Conservation (phyloP, 2,329 filamentous ascomycete genomes). For the Verticillium tricorpus region DNA sequence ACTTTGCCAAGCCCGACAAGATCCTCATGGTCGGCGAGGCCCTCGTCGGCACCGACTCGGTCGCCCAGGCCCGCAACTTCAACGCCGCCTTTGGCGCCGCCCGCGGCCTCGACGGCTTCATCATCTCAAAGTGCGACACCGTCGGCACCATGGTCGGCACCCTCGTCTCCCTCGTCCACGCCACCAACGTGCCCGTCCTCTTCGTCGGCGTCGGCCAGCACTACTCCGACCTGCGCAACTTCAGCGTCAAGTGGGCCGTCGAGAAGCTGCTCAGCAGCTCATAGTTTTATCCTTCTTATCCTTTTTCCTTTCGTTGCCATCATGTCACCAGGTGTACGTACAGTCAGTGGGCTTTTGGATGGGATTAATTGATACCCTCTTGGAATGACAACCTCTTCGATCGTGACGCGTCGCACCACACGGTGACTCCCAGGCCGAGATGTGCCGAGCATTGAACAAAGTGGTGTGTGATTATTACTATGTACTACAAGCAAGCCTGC, state of each 20-base stretch:
- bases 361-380: neutral
- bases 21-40: slow-evolving; percentile 93
- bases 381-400: neutral
- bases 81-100: slow-evolving; percentile 84
- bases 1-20: slow-evolving; percentile 94
- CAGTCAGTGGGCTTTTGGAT: neutral
- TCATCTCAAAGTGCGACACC: slow-evolving; percentile 97
- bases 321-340: neutral
- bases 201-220: slow-evolving; percentile 77
- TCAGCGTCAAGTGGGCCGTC: slow-evolving; percentile 66
- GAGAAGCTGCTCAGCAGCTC: slow-evolving; percentile 56
- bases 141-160: slow-evolving; percentile 99
- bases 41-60: slow-evolving; percentile 90
- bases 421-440: neutral
- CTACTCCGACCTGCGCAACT: slow-evolving; percentile 63
- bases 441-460: neutral
- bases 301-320: neutral
- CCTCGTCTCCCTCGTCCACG: slow-evolving; percentile 93
- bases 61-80: slow-evolving; percentile 94
- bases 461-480: slow-evolving; percentile 2
- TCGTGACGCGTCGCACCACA: neutral
- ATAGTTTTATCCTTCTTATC: no score
- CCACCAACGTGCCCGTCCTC: slow-evolving; percentile 90
- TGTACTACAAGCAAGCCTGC: neutral
- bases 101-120: slow-evolving; percentile 86